Evolutionary conservation across 2,329 filamentous ascomycete species (phyloP), one percentile per base, ranked within the genome.

Genomic region (Coniochaeta prunicola): DNA sequence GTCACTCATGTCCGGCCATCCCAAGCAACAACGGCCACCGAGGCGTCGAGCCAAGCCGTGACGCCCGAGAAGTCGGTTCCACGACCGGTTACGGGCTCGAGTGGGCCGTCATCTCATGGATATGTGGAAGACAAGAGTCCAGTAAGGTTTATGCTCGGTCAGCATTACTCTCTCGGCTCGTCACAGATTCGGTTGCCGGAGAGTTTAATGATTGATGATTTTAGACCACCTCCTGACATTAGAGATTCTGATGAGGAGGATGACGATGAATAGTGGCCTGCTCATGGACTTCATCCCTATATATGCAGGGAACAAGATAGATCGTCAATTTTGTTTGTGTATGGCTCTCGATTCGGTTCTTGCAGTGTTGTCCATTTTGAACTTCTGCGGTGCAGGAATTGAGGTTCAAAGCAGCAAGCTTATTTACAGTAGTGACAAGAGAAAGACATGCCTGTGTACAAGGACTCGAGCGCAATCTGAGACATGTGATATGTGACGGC

Each of bases 181-280:
- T 81, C 79, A 9, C 79, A 85, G 67, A 70, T 81, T 34, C 53
- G 53, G 70, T 68, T 85, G 59, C 77, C 81, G 12, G 76, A 79
- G 24, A 79, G 76, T 62, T 60, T 80, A 48, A 59, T 77, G 57
- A 15, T 40, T 17, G 69, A 74, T 36, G 73, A 76, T 30, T 69
- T 72, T 6, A 69, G 68, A 17, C 73, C 73, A 31, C 74, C 76
- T 17, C 65, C 69, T 5, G 74, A 76, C 21, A 67, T 78, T n/a
- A 68, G 70, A 60, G 76, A 79, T 61, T 77, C 75, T 34, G 75
- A 76, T 13, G 76, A 74, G 40, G 76, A 76, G 40, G 30, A 48
- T 5, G 56, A 55, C 24, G 30, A 55, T 24, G 28, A 36, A 13
- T 24, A 36, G 7, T 36, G 10, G 30, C 21, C 6, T 34, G 40